Evolutionary conservation across 2,329 filamentous ascomycete species (phyloP), one percentile per base, ranked within the genome.

Genomic region (Annulohypoxylon truncatum): DNA sequence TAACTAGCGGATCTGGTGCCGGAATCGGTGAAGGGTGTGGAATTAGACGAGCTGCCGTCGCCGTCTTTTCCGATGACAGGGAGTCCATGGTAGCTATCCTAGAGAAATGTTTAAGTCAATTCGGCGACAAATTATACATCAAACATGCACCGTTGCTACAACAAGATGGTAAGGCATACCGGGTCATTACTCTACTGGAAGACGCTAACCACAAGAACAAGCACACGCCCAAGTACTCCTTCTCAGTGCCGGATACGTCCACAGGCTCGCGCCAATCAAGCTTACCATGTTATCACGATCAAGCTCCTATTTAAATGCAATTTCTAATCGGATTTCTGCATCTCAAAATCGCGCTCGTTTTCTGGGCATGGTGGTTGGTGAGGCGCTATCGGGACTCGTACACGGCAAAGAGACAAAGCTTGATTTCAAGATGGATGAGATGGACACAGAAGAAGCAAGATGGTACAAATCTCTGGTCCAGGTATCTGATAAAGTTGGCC

Each of bases 51-150:
- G 90, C 90, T 15, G 84, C 89, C 8, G 68, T 93, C 40, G 85
- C 86, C 24, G 84, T 84, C 7, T 76, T 92, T 18, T 82, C 84
- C 9, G 77, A 84, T 38, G 82, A 84, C 48, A 85, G 80, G 64
- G 82, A 83, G 0, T 79, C 79, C 18, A 79, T 93, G 1, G 79
- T 83, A 4, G 80, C 76, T 0, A 80, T 92, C 33, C 76, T 95
- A 60, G 88, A 94, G 72, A 92, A 89, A 74, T 87, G 85, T 51
- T 81, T 97, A 51, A 82, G 82, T 38, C 87, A 91, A 51, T 97
- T 98, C 77, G 92, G 93, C 0, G 94, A 97, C 72, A 88, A 91
- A 52, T 82, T 98, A 9, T 97, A 94, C 73, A 93, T 98, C 71
- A 92, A 89, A 62, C 94, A 98, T 78, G 88, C 91, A 0, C 90